phyloP scores from a whole-genome alignment of 2,329 filamentous ascomycete species.

The Xylariaceae sp. region DNA sequence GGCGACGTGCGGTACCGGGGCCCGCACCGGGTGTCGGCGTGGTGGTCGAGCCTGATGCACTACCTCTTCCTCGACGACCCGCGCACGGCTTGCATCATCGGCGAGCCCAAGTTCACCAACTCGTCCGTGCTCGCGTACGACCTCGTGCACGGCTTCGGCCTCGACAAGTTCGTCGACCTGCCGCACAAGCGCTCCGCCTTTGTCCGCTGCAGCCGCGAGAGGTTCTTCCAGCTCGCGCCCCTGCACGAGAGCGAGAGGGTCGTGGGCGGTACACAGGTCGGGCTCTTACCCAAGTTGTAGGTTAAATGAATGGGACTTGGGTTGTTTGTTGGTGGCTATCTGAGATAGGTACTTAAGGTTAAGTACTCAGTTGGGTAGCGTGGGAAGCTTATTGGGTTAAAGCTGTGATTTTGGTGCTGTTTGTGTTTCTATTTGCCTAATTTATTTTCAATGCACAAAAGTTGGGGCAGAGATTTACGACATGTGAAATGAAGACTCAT shows the following conservation, averaged over 20 bases:
- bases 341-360: neutral
- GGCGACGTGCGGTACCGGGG: slow-evolving; percentile 56
- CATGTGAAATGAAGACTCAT: no score
- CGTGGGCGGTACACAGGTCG: slow-evolving; percentile 48
- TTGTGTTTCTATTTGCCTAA: no score
- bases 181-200: slow-evolving; percentile 67
- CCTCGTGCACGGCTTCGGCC: slow-evolving; percentile 64
- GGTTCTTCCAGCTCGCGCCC: slow-evolving; percentile 65
- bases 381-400: no score
- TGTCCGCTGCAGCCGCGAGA: slow-evolving; percentile 57
- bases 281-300: slow-evolving; percentile 49
- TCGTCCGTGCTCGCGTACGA: slow-evolving; percentile 68
- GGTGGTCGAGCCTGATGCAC: slow-evolving; percentile 59
- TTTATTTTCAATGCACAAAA: no score
- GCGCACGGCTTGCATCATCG: slow-evolving; percentile 52
- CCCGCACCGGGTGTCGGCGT: slow-evolving; percentile 54
- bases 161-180: slow-evolving; percentile 68
- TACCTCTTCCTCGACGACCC: slow-evolving; percentile 58
- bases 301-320: neutral
- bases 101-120: slow-evolving; percentile 69
- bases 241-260: slow-evolving; percentile 52
- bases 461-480: no score
- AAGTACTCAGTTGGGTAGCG: neutral
- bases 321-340: neutral
- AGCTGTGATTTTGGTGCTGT: no score